Evolutionary conservation across 1,284 basidiomycete species (phyloP).

Genomic region (Tilletia walkeri): DNA sequence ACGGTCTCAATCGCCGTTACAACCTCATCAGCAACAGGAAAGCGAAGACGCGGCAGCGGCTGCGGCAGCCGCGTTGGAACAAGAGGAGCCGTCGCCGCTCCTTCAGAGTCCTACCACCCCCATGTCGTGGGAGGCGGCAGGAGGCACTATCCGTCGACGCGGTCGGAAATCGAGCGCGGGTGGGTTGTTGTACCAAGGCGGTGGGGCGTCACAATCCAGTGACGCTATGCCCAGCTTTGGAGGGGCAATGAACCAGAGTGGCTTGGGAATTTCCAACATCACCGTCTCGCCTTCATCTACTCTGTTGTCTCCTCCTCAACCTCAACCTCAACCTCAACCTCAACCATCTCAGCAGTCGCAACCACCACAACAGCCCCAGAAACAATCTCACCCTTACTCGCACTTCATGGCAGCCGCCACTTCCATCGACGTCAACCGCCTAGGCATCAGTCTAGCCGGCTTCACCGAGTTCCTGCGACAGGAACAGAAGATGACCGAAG

Average conservation of each 20-base stretch:
- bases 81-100: neutral
- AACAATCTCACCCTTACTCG: neutral
- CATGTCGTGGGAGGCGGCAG: neutral
- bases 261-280: neutral
- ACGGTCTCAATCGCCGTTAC: no score
- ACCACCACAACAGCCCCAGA: no score
- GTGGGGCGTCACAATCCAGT: neutral
- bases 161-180: neutral
- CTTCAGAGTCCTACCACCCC: no score
- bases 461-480: conserved; percentile 38
- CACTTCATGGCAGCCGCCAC: neutral
- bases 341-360: no score
- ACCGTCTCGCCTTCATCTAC: neutral
- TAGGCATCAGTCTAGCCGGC: neutral
- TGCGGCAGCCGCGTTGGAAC: neutral
- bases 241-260: neutral
- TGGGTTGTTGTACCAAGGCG: conserved; percentile 4
- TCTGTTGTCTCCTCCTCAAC: no score
- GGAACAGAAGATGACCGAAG: conserved; percentile 32
- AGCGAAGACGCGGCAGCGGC: neutral
- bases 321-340: no score
- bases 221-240: conserved; percentile 1
- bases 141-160: neutral
- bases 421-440: neutral
- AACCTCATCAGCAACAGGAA: no score